Evolutionary conservation across 441 rosid genomes (phyloP), one percentile per base, ranked within the genome.

Genomic region (Populus hybrid): DNA sequence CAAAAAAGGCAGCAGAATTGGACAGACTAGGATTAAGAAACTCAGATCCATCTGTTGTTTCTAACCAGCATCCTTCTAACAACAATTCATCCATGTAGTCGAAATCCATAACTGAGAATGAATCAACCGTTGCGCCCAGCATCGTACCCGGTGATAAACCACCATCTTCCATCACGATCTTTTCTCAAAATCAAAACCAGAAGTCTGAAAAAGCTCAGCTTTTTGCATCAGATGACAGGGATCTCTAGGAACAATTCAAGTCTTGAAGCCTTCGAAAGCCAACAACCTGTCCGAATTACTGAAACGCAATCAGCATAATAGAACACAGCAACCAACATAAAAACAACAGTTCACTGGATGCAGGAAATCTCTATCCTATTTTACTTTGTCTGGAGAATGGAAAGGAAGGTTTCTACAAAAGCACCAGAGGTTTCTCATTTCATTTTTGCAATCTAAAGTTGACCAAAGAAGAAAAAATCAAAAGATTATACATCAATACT

Each of bases 31-130:
- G 74, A 81, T 83, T 82, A 72, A 88, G 84, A 81, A 90, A 93
- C 81, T 91, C 97, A 61, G 95, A 92, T 83, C 94, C 97, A 78
- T 88, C 90, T 32, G 90, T 82, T 38, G 96, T 80, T 83, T 95
- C 96, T 81, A 93, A 79, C 98, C 99, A 95, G 87, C 93, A 95
- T 46, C 99, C 99, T 66, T 92, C 94, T 34, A 91, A 82, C 68
- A 95, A 79, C 79, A 95, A 84, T n/a, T 89, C 93, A 79, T 95
- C 89, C 88, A 93, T 88, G 85, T 35, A 88, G 46, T 90, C 94
- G 34, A 84, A 79, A 73, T 93, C 97, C 97, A 92, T 90, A 38
- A 82, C 78, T 3, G 32, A 30, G 32, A 30, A 3, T 3, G 87
- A 74, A 85, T 87, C 91, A 34, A 57, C 36, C 2, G 84, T 78